A percentile compares a stretch with the other conserved stretches of the same genome.
Conservation (phyloP, 2,329 filamentous ascomycete genomes). For the Cytospora schulzeri region DNA sequence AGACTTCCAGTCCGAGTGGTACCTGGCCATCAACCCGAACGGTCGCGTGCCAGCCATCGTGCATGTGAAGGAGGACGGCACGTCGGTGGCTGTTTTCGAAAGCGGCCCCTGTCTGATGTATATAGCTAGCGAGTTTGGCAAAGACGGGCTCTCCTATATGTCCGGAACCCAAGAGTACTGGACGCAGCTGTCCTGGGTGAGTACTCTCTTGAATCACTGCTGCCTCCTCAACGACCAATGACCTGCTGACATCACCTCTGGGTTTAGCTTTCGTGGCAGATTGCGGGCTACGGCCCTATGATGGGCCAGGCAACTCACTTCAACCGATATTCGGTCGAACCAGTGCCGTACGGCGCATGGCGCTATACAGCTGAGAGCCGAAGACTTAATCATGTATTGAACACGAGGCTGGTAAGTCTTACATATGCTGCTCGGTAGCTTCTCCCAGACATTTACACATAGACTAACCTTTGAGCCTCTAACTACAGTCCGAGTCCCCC, state of each 20-base stretch:
- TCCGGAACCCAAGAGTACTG: conserved; percentile 32
- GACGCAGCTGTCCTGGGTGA: conserved; percentile 32
- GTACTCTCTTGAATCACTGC: background rate
- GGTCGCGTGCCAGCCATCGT: conserved; percentile 32
- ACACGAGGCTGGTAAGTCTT: conserved; percentile 30
- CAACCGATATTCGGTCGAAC: conserved; percentile 30
- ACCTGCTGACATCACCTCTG: background rate
- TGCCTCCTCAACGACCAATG: no score
- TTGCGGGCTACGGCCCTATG: conserved; percentile 30
- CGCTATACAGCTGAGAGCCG: conserved; percentile 30
- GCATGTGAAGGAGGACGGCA: conserved; percentile 32
- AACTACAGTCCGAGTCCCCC: conserved; percentile 25
- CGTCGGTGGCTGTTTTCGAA: conserved; percentile 32
- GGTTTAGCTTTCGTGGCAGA: conserved; percentile 32
- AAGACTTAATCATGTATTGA: conserved; percentile 30
- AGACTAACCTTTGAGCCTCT: background rate
- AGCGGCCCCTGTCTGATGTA: conserved; percentile 34
- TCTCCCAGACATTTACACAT: background rate
- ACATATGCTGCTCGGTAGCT: background rate
- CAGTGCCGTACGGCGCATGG: conserved; percentile 28
- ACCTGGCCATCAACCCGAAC: conserved; percentile 32
- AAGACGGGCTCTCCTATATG: conserved; percentile 31
- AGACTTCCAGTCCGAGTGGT: conserved; percentile 31
- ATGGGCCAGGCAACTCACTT: conserved; percentile 32
- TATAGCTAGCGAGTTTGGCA: conserved; percentile 32